Conservation (phyloP, 176 grass and related monocot species). For the Hyparrhenia diplandra region DNA sequence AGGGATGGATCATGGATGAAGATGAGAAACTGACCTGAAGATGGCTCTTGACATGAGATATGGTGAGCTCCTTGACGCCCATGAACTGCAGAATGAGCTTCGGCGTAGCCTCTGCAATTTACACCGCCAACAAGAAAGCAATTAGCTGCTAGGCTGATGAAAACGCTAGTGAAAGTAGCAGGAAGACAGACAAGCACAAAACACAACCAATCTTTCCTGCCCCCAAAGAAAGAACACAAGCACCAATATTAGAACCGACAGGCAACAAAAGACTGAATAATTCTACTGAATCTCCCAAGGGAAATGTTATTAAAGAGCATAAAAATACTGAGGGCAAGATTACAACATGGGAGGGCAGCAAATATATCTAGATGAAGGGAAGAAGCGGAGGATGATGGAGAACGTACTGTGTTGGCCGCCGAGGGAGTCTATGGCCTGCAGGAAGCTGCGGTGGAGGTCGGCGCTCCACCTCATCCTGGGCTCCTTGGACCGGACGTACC, state of each 20-base stretch:
- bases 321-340: not conserved
- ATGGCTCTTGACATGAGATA: conserved; percentile 99
- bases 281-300: not conserved
- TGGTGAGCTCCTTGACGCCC: conserved; percentile 69
- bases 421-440: conserved; percentile 63
- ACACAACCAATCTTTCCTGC: not conserved
- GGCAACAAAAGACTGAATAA: too few relatives aligned
- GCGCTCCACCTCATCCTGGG: conserved; percentile 71
- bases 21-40: conserved; percentile 56
- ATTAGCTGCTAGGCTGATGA: not conserved
- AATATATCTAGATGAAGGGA: not conserved
- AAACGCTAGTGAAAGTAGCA: not conserved
- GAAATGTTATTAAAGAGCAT: not conserved
- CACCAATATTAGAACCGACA: too few relatives aligned
- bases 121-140: not conserved
- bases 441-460: conserved; percentile 72
- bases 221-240: not conserved
- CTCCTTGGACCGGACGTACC: conserved; percentile 67
- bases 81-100: conserved; percentile 84
- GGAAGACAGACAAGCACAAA: not conserved
- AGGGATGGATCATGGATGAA: not conserved
- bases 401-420: conserved; percentile 75
- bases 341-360: not conserved
- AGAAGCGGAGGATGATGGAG: not conserved
- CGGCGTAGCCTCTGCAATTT: conserved; percentile 70